Percentiles rank a stretch among this genome's conserved stretches.
These are phyloP conservation scores for Stenocarpella maydis DNA, from an alignment of 2,329 filamentous ascomycete genomes.

Conservation along the genomic window DNA sequence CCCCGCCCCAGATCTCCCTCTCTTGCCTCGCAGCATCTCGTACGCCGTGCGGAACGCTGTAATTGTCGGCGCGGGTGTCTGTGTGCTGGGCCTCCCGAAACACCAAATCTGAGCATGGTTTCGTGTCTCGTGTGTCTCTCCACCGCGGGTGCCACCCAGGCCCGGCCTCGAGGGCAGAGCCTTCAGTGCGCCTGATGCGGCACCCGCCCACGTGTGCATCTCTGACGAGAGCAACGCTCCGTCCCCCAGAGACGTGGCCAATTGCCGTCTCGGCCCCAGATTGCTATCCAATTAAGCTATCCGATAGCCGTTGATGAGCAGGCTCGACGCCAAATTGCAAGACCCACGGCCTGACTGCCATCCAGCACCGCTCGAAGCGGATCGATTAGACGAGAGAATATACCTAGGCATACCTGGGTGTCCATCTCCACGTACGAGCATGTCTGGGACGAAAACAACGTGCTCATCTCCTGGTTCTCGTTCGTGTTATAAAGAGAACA, in stretches of 20 bases:
- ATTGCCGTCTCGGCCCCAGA: not conserved
- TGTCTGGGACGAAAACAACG: not conserved
- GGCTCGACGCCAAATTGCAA: constrained; percentile 29
- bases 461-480: not conserved
- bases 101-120: constrained; percentile 28
- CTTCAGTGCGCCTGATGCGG: constrained; percentile 6
- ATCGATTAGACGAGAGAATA: not conserved
- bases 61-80: constrained; percentile 15
- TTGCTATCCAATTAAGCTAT: constrained; percentile 22
- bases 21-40: constrained; percentile 24
- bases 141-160: constrained; percentile 26
- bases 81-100: constrained; percentile 27
- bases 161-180: not conserved
- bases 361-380: not conserved
- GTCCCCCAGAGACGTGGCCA: constrained; percentile 2
- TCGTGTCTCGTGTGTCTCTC: constrained; percentile 28
- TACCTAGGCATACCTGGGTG: too few relatives aligned
- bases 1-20: not conserved
- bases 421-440: constrained; percentile 14
- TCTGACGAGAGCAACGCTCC: not conserved
- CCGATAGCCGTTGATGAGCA: constrained; percentile 20
- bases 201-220: constrained; percentile 20
- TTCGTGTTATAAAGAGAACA: constrained; percentile 10
- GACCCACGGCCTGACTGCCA: constrained; percentile 16
- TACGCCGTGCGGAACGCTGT: constrained; percentile 6